These are phyloP conservation scores for Corylus americana DNA, from an alignment of 306 rosid species.

Conservation along the genomic window DNA sequence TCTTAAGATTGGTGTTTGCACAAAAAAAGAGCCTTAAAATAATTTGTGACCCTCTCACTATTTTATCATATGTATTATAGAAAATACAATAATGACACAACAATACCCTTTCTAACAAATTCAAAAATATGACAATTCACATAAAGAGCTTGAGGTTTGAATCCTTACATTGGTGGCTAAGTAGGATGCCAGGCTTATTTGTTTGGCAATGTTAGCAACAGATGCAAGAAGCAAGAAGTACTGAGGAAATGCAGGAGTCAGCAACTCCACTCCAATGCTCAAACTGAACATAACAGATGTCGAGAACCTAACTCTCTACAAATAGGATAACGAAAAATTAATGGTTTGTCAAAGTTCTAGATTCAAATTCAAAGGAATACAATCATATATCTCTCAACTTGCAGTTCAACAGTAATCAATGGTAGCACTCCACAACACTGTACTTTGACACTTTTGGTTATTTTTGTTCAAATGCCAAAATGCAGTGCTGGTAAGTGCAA, in stretches of 20 bases:
- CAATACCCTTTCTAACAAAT: neutral
- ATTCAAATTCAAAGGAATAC: neutral
- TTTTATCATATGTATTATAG: too few species aligned
- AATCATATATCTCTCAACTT: slow-evolving; percentile 15
- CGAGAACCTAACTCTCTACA: slow-evolving; percentile 85
- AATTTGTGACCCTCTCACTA: too few species aligned
- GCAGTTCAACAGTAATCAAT: slow-evolving; percentile 36
- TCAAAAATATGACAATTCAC: neutral
- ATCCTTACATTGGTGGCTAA: slow-evolving; percentile 77
- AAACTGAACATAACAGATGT: slow-evolving; percentile 73
- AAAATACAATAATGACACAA: too few species aligned
- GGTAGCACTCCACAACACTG: slow-evolving; percentile 1
- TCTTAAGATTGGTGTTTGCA: too few species aligned
- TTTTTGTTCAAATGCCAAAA: slow-evolving; percentile 26
- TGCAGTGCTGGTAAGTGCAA: slow-evolving; percentile 28
- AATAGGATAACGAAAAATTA: slow-evolving; percentile 20
- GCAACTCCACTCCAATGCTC: slow-evolving; percentile 86
- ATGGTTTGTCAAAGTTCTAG: slow-evolving; percentile 16
- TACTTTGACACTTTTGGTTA: slow-evolving; percentile 14
- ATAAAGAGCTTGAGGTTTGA: neutral
- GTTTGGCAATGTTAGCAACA: slow-evolving; percentile 83
- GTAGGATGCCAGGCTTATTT: slow-evolving; percentile 72
- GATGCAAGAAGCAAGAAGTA: slow-evolving; percentile 86
- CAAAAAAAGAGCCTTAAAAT: too few species aligned
- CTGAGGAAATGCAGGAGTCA: slow-evolving; percentile 74